Base-by-base conservation (phyloP, 225 moss, liverwort and hornwort species). In the Bryum argenteum region DNA sequence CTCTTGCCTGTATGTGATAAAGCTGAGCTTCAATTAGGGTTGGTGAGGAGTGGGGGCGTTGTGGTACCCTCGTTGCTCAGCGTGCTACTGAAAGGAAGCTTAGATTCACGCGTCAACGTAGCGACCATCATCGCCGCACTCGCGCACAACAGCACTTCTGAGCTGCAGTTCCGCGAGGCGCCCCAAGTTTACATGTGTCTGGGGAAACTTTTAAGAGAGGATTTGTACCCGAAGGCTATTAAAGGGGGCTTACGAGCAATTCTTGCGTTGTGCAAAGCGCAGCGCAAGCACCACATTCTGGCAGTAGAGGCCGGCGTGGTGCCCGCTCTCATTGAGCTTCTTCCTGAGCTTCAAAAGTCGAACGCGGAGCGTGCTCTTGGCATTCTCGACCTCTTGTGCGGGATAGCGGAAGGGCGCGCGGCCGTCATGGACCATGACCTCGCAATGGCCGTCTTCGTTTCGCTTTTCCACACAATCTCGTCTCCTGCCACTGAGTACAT, bases 301-400 rank as follows among this genome's bases (percentile, higher is more conserved):
- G 88, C 84, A 16, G 93, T 96, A 65, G 85, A 91, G 75, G 88
- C 89, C 0, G 79, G 90, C 5, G 90, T 91, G 0, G 83, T 91
- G 28, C 77, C 93, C 1, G 83, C 89, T 0, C 75, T 96, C 1
- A 84, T 96, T 18, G 93, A 96, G 59, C 80, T 93, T 0, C 85
- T 96, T 0, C 89, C 91, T 1, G 93, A 91, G 74, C 83, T 89
- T 0, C 85, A 85, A 60, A 81, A 86, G 24, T 76, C 81, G 10
- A 96, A 96, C n/a, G 83, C 91, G 2, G 96, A 96, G 79, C 85
- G 82, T 5, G 96, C 93, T 0, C 65, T 96, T 6, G 83, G 80
- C 16, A 80, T 96, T 62, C 65, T 96, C 17, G 89, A 91, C 12
- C 72, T 91, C 5, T 47, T 96, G 9, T 93, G 91, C 66, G 50